These are phyloP conservation scores for Wickerhamiella cacticola DNA, from an alignment of 805 yeast genomes.

Conservation along the genomic window DNA sequence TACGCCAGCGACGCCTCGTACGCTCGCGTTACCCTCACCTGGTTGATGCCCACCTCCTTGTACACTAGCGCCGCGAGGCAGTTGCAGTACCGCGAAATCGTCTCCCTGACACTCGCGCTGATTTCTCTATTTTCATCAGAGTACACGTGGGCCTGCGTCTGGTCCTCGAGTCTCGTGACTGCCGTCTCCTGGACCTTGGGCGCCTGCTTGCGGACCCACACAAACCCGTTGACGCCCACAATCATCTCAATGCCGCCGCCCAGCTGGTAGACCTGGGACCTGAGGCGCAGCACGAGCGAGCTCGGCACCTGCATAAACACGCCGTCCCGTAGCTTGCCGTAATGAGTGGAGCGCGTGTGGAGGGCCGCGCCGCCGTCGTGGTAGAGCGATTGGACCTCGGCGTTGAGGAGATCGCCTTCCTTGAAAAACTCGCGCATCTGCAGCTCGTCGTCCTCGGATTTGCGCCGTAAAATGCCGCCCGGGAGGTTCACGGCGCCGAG, in stretches of 20 bases:
- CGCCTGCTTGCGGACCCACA: slow-evolving; percentile 66
- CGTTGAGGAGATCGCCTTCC: slow-evolving; percentile 91
- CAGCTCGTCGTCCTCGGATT: slow-evolving; percentile 87
- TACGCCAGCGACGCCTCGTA: slow-evolving; percentile 84
- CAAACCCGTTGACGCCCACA: slow-evolving; percentile 86
- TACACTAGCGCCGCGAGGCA: slow-evolving; percentile 71
- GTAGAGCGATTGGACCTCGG: slow-evolving; percentile 85
- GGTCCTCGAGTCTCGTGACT: slow-evolving; percentile 81
- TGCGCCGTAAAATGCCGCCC: slow-evolving; percentile 90
- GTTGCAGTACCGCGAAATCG: slow-evolving; percentile 75
- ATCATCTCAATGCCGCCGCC: slow-evolving; percentile 87
- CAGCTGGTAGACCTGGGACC: slow-evolving; percentile 75
- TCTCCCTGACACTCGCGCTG: slow-evolving; percentile 46
- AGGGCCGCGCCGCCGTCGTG: slow-evolving; percentile 86
- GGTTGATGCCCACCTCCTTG: slow-evolving; percentile 79
- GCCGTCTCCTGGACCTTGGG: slow-evolving; percentile 33
- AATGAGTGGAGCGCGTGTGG: slow-evolving; percentile 89
- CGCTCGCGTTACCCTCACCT: slow-evolving; percentile 61
- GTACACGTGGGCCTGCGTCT: slow-evolving; percentile 78
- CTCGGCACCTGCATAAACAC: slow-evolving; percentile 69
- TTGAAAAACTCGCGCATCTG: slow-evolving; percentile 90
- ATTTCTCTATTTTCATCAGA: slow-evolving; percentile 76
- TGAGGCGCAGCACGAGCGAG: slow-evolving; percentile 68
- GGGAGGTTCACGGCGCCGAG: slow-evolving; percentile 94
- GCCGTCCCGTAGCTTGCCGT: slow-evolving; percentile 92